Evolutionary conservation across 305 asterid genomes (phyloP), one percentile per base, ranked within the genome.

Genomic region (Fraxinus angustifolia): DNA sequence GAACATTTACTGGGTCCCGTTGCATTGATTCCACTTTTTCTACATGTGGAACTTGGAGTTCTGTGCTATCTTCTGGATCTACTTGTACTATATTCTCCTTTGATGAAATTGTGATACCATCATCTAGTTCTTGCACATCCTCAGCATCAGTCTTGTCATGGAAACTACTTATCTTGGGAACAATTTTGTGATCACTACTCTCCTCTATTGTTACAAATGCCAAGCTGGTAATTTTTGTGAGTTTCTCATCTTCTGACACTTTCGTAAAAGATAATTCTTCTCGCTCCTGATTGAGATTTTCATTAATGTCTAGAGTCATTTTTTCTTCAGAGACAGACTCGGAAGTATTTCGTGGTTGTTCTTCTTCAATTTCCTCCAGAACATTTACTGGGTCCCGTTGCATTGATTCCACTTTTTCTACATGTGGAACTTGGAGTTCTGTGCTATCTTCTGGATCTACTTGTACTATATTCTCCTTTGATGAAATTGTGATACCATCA

Each of bases 171-270:
- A 34, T 8, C 36, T 79, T 81, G 34, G 28, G 82, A 56, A 77
- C 78, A 68, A 53, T 60, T 74, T 50, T 8, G 70, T 53, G 73
- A 53, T 81, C 84, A 36, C 80, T 28, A 42, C 45, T 83, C 84
- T 56, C 62, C 80, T 48, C 84, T 26, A 81, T 36, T 48, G 81
- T 84, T 81, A 83, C 90, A 81, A 84, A 72, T 76, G 72, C 85
- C 67, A 79, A 53, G 85, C 77, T 75, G 82, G 90, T 84, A 79
- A 48, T 58, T 23, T 79, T 77, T 75, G 80, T 62, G 58, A 26
- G 82, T 58, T 82, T 72, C 62, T 85, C 79, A 42, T 78, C 89
- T 82, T 90, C 88, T 73, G 82, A 36, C 53, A 76, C 82, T 36
- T 84, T 48, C 30, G 53, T 77, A 77, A 38, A 35, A 70, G 82